Evolutionary conservation across 495 filamentous ascomycete genomes (phyloP), one percentile per base, ranked within the genome.

Genomic region (Talaromyces ruber): DNA sequence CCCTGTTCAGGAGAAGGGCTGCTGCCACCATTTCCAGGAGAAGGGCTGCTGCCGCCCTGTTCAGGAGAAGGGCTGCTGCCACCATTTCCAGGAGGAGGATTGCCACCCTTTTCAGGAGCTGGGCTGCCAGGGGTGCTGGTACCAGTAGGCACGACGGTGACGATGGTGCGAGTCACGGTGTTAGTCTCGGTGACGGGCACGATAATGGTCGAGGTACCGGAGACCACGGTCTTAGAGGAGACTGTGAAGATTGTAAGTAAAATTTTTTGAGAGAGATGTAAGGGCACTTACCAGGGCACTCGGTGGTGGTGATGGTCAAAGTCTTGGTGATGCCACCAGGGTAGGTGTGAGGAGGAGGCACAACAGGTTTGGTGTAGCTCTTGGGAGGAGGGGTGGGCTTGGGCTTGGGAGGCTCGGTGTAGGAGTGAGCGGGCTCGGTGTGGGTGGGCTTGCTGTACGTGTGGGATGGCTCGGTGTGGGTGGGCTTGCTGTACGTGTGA

Each of bases 341-440:
- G 22, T n/a, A 1, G 25, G 59, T 29, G 14, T 32, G 43, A 12
- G 39, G 59, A 60, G 59, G 59, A 30, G 59, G 59, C 59, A 60
- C 59, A 52, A 60, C 18, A 21, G 45, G 59, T 24, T 22, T 52
- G 26, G 59, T 60, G n/a, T 50, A 30, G 7, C 37, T 50, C 59
- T 52, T 60, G 43, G 58, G 59, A 37, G 59, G 59, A 51, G 59
- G 59, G n/a, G 24, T 60, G 7, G 59, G 45, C 57, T 59, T 59
- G 22, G 55, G 55, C 22, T 55, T 55, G 26, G 52, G 52, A 55
- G 52, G 52, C 52, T 26, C 14, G 9, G 52, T 47, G 43, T 47
- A 47, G 14, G 43, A 47, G 12, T 47, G 43, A 47, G 43, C 43
- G 3, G 43, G 43, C 43, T 47, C 43, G 18, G 43, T 47, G 43